Evolutionary conservation across 139 green algal species (phyloP), one percentile per base, ranked within the genome.

Genomic region (Chlorella sp.): DNA sequence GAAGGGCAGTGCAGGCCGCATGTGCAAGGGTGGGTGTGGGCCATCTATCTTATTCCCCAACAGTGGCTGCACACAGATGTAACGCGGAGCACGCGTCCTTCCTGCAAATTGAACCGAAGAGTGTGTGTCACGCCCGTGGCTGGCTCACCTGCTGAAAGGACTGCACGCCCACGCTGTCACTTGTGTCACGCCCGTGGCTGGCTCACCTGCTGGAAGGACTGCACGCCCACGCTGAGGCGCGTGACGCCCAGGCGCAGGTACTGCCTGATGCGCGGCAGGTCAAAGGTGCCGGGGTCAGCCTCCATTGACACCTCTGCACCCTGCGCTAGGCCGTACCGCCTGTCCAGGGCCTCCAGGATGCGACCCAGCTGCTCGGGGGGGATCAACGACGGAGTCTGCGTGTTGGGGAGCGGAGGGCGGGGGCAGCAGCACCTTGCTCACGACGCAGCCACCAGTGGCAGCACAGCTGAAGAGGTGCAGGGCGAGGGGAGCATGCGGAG

Each of bases 251-350:
- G 64, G 0, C 2, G 63, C 75, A 86, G 67, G 83, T 96, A 98
- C 29, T 73, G 79, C 23, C 70, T 49, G 76, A 99, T 78, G 51
- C 85, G 81, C 1, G 66, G 31, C 14, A 68, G 70, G 69, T 97
- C 87, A 82, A 98, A 98, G 2, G 95, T 98, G 35, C 95, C 95
- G 0, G 95, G 95, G 77, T 99, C 95, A 1, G 90, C 89, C 76
- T 99, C 95, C 49, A 98, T 85, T 2, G 84, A 89, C 31, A 98
- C 88, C 79, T 97, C 93, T 3, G 87, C 86, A 2, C 71, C 73
- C 0, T 50, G 26, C 2, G 81, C 78, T 10, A 97, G 89, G 23
- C 92, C 86, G 32, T 73, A 80, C 31, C 63, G 67, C 1, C 32
- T 31, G 20, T 82, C 62, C 60, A 97, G 71, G 0, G 66, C 73